These are phyloP conservation scores for Sarocladium oryzae DNA, from an alignment of 2,329 filamentous ascomycete species.

Conservation along the genomic window DNA sequence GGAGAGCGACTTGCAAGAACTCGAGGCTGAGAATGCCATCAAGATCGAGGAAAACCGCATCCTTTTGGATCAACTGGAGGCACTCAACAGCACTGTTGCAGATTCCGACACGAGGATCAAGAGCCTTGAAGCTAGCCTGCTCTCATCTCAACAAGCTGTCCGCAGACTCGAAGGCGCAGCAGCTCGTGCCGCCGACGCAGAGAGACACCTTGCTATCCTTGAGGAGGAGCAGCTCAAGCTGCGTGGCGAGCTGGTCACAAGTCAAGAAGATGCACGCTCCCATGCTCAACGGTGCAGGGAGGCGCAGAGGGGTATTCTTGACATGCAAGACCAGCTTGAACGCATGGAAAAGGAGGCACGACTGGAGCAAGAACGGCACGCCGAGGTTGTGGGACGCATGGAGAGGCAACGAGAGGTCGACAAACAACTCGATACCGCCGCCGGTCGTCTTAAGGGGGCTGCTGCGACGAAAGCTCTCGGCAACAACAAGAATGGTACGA, in stretches of 20 bases:
- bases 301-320: slow-evolving; percentile 70
- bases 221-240: slow-evolving; percentile 76
- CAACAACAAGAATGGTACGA: slow-evolving; percentile 43
- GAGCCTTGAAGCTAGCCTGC: slow-evolving; percentile 67
- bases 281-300: slow-evolving; percentile 79
- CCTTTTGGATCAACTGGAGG: slow-evolving; percentile 78
- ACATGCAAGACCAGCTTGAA: slow-evolving; percentile 83
- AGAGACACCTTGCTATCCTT: slow-evolving; percentile 70
- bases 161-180: slow-evolving; percentile 69
- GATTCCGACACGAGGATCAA: slow-evolving; percentile 77
- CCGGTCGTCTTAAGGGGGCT: slow-evolving; percentile 72
- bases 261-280: slow-evolving; percentile 68
- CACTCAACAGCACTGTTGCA: slow-evolving; percentile 69
- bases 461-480: slow-evolving; percentile 60
- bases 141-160: slow-evolving; percentile 71
- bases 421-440: slow-evolving; percentile 71
- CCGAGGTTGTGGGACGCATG: slow-evolving; percentile 74
- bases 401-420: slow-evolving; percentile 79
- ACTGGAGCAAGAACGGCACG: slow-evolving; percentile 74
- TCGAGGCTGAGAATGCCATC: slow-evolving; percentile 70
- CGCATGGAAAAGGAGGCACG: slow-evolving; percentile 77
- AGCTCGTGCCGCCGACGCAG: slow-evolving; percentile 68
- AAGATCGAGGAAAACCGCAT: slow-evolving; percentile 77
- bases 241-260: slow-evolving; percentile 58
- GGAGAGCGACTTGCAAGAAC: slow-evolving; percentile 64